Conservation (phyloP, 768 basidiomycete species). For the Phaeotremella skinneri region DNA sequence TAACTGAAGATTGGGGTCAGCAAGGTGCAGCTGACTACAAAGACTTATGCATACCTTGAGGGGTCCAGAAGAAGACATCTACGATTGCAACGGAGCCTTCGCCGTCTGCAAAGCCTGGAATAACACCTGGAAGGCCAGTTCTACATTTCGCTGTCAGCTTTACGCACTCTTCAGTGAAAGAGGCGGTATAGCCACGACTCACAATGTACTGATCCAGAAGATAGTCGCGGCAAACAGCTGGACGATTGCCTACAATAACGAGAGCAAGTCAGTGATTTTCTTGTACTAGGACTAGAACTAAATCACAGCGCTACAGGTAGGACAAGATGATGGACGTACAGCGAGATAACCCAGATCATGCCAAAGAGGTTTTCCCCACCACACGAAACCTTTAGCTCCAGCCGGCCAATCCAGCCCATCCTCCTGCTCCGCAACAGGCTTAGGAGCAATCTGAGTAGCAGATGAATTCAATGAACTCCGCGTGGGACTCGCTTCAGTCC, state of each 20-base stretch:
- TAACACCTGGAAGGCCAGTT: slow-evolving; percentile 55
- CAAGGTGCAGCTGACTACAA: neutral
- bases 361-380: slow-evolving; percentile 48
- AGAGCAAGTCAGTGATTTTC: slow-evolving; percentile 47
- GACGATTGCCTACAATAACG: slow-evolving; percentile 57
- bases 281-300: slow-evolving; percentile 53
- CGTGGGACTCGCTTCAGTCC: slow-evolving; percentile 8
- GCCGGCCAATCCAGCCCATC: slow-evolving; percentile 1
- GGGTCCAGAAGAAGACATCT: slow-evolving; percentile 63
- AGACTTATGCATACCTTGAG: slow-evolving; percentile 52
- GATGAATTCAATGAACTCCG: neutral
- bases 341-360: slow-evolving; percentile 49
- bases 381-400: slow-evolving; percentile 25
- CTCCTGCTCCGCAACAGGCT: neutral
- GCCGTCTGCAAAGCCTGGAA: slow-evolving; percentile 47
- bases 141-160: slow-evolving; percentile 21
- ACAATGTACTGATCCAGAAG: slow-evolving; percentile 60
- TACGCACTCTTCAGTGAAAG: neutral
- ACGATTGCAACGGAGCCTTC: slow-evolving; percentile 46
- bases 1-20: slow-evolving; percentile 48
- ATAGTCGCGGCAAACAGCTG: slow-evolving; percentile 62
- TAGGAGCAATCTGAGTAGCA: neutral
- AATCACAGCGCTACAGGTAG: neutral
- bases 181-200: slow-evolving; percentile 51
- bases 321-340: slow-evolving; percentile 34